Base-by-base conservation (phyloP, 345 rosid genomes). In the Eucalyptus microcorys region DNA sequence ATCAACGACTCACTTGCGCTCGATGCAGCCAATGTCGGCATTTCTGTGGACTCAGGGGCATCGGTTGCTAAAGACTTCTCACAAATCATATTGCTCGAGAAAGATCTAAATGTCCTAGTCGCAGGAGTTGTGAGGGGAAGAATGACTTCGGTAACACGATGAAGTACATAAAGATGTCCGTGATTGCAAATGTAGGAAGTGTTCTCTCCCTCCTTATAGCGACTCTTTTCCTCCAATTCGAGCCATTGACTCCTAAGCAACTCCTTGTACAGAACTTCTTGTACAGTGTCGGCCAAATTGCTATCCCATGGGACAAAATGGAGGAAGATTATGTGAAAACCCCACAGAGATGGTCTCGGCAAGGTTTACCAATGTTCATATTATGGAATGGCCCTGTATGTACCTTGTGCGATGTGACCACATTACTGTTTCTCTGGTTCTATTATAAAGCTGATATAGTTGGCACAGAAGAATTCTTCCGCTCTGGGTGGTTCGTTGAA, bases 241-340 rank as follows among this genome's bases (percentile, higher is more conserved):
- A 96, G 89, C 98, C 96, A 76, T 55, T 93, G 91, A 92, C 93
- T 50, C 94, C 96, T 61, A 93, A 76, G 89, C 96, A 96, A 92
- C 98, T 96, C 88, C 93, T 96, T 14, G 85, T 91, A 34, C 98
- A 96, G 88, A 94, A 92, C 87, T 96, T 96, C 91, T 86, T 93
- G 87, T 94, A 91, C 61, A 92, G 95, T 71, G 91, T 94, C 3
- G 95, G 96, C 15, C 96, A 95, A 91, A 93, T 94, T 17, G 94
- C 95, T 7, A 95, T 96, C 48, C 96, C 97, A 49, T 95, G 96
- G 97, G 96, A 96, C 91, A 95, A 92, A 49, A 89, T 96, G 93
- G 96, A 93, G 89, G 96, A 94, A 88, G 96, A 95, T 37, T 92
- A 91, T 64, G 91, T 94, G 24, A 94, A 91, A 92, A 91, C 76